These are phyloP conservation scores for Orbilia oligospora DNA, from an alignment of 2,329 filamentous ascomycete species.

Conservation along the genomic window DNA sequence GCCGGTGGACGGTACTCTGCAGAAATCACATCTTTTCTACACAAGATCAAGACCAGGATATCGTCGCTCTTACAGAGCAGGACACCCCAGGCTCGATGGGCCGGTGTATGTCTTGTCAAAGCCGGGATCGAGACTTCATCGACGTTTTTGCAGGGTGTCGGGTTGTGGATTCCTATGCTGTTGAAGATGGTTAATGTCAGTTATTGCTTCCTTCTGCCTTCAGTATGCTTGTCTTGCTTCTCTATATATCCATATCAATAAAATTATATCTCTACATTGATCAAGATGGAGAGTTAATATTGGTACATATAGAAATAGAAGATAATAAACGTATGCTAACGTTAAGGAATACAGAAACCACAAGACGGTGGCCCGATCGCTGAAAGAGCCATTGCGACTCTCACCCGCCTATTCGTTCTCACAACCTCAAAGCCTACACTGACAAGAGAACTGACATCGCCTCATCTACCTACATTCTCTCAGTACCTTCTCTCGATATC, in stretches of 20 bases:
- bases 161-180: constrained; percentile 63
- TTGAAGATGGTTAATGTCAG: constrained; percentile 62
- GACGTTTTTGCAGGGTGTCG: constrained; percentile 60
- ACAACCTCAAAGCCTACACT: constrained; percentile 62
- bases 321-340: not conserved
- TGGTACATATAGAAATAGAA: not conserved
- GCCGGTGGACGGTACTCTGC: constrained; percentile 27
- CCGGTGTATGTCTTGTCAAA: constrained; percentile 62
- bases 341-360: constrained; percentile 54
- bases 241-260: not conserved
- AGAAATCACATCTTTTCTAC: constrained; percentile 61
- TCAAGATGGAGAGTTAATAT: not conserved
- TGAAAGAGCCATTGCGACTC: constrained; percentile 60
- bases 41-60: constrained; percentile 63
- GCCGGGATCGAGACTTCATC: constrained; percentile 62
- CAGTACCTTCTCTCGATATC: constrained; percentile 41
- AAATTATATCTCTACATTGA: not conserved
- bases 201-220: not conserved
- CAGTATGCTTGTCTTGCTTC: not conserved
- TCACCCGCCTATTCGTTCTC: constrained; percentile 63
- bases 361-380: constrained; percentile 59
- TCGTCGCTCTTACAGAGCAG: constrained; percentile 63
- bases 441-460: constrained; percentile 63
- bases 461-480: constrained; percentile 62
- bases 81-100: constrained; percentile 61